Base-by-base conservation (phyloP, 495 filamentous ascomycete genomes). In the Aspergillus taichungensis region DNA sequence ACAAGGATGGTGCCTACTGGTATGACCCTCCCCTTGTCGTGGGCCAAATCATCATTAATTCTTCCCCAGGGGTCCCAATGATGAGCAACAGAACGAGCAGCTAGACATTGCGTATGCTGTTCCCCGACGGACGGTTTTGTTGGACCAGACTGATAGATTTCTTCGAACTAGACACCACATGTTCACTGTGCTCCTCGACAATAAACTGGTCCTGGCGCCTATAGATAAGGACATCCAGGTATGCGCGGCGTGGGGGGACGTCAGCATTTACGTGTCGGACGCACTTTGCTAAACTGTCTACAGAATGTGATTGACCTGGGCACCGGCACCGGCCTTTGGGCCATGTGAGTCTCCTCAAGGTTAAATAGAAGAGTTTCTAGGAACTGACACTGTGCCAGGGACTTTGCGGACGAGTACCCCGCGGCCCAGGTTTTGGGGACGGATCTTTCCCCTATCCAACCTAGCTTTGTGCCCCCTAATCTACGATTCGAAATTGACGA, bases 401-500 rank as follows among this genome's bases (percentile, higher is more conserved):
- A 75, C 43, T 69, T 76, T 53, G 70, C 61, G 1, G 71, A 68
- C 29, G 31, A 51, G 27, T 39, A 53, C 38, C 52, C 53, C 10
- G 52, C 51, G 24, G 52, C 59, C n/a, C 38, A 52, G 29, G 60
- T 70, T 31, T 54, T 67, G 24, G 71, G 69, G 11, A 73, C 63
- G 29, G 69, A 74, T 45, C 54, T 75, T 7, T 68, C 66, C 11
- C 70, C 66, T 8, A 69, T 68, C 10, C 70, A 73, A 43, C 61
- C 63, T 5, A 40, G 43, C 12, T 61, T 51, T 54, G 55, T 65
- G 6, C 67, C 74, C 0, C 64, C 67, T 5, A 82, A 80, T 49
- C 53, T 72, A 12, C 62, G 59, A 33, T 81, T 81, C 52, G 69
- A 76, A 39, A 60, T 79, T 27, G 78, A 81, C 45, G 76, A 81